Conservation (phyloP, 148 eudicot species). For the Spergularia bocconei region DNA sequence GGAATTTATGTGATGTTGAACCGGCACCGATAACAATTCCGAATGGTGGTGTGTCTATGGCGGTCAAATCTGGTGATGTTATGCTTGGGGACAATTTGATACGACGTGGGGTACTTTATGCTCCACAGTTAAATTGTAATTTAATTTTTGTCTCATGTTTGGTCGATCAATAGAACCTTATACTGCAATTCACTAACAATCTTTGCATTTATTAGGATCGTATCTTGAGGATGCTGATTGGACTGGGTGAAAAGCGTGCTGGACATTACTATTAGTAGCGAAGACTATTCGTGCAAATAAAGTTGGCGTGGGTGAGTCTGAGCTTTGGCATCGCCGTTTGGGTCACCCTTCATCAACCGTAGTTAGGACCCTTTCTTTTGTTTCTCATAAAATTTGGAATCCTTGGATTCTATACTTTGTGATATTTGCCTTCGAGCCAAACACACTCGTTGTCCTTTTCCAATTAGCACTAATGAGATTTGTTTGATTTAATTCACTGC, state of each 20-base stretch:
- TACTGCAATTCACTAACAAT: neutral
- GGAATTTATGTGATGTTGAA: neutral
- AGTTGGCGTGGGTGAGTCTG: neutral
- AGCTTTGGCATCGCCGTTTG: neutral
- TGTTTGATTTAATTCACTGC: no score
- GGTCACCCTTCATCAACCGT: neutral
- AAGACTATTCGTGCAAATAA: neutral
- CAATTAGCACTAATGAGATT: neutral
- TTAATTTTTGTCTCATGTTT: neutral
- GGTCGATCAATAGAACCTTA: no score
- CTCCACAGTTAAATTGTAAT: neutral
- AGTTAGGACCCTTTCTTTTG: neutral
- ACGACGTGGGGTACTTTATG: neutral
- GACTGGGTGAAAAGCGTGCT: neutral
- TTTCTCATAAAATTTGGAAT: neutral
- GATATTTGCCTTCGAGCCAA: neutral
- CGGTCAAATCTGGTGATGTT: neutral
- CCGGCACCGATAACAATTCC: neutral
- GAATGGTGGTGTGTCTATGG: neutral
- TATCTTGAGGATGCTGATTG: neutral
- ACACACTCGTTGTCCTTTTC: neutral
- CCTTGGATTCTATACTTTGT: neutral
- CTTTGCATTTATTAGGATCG: neutral
- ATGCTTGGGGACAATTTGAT: neutral
- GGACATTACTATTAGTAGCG: neutral